phyloP scores from a whole-genome alignment of 345 rosid genomes.

The Ceriops decandra region DNA sequence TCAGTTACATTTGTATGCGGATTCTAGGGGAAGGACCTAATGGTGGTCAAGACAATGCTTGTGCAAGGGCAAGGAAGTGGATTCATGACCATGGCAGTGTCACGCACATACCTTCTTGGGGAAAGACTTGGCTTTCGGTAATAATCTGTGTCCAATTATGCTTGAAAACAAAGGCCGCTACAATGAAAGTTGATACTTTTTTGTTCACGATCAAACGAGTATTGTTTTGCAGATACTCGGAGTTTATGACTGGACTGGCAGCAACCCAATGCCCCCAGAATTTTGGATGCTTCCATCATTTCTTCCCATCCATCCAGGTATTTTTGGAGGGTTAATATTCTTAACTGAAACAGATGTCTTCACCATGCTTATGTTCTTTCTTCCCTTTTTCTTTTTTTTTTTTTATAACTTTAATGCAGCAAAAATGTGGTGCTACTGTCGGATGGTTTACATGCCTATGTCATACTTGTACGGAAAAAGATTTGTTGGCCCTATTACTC shows the following conservation, averaged over 20 bases:
- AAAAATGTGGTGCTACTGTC: constrained; percentile 29
- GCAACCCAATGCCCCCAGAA: background rate
- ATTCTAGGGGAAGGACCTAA: constrained; percentile 17
- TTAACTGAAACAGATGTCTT: no score
- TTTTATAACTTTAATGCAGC: constrained; percentile 8
- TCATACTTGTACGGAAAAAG: constrained; percentile 40
- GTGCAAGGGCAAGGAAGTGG: constrained; percentile 15
- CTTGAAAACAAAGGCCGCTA: background rate
- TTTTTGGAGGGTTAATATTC: no score
- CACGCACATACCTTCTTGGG: constrained; percentile 11
- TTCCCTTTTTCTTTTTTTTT: no score
- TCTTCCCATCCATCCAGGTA: no score
- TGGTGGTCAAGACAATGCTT: constrained; percentile 11
- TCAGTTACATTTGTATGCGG: constrained; percentile 15
- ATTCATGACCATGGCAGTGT: constrained; percentile 23
- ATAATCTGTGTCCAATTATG: background rate
- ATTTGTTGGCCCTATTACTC: constrained; percentile 32
- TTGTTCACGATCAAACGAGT: background rate
- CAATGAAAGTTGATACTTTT: background rate
- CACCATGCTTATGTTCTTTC: no score
- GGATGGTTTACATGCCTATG: constrained; percentile 33
- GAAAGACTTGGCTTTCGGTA: background rate
- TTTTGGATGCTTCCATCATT: no score
- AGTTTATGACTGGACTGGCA: constrained; percentile 6
- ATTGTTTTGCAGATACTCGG: background rate